Evolutionary conservation across 2,329 filamentous ascomycete species (phyloP), one percentile per base, ranked within the genome.

Genomic region (Biscogniauxia sp.): DNA sequence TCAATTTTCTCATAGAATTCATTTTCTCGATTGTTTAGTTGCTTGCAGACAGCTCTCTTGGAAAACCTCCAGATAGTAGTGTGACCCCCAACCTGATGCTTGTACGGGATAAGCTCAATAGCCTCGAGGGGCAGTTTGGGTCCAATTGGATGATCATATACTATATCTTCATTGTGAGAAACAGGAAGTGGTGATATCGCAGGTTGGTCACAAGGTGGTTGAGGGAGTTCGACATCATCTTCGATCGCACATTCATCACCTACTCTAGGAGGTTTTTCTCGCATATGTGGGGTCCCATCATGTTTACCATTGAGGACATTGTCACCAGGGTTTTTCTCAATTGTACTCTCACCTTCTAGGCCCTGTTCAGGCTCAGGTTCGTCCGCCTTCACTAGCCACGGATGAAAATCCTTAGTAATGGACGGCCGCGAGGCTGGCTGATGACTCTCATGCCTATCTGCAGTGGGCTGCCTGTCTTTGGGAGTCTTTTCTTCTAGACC

Each of bases 1-100:
- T 99, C 95, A 70, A 98, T 92, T 58, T 89, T 95, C 77, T 99
- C 95, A 76, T 99, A 99, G 74, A 99, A 99, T 77, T 97, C 92
- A 76, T 99, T 99, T 74, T 99, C 95, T 71, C 94, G 86, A 74
- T 97, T 99, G 76, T 97, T 99, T 72, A 99, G 84, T 77, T 97
- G 93, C 77, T 99, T 99, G 82, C 95, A 99, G 11, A 99, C 93
- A 59, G 95, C 95, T 69, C 93, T 87, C 67, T 92, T 88, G 19
- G 95, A 98, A 73, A 99, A 98, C 51, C 94, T 89, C 84, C 96
- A 99, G 41, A 99, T 85, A 0, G 94, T 97, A 6, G 93, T 97
- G 75, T 99, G 95, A 0, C 95, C 95, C 61, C 95, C 95, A 58
- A 99, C 95, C 77, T 99, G 95, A 77, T 99, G 95, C 67, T 92